Percentiles rank a stretch among this genome's conserved stretches.
Evolutionary conservation across 2,329 filamentous ascomycete species (phyloP).

Genomic region (Diplodia seriata): DNA sequence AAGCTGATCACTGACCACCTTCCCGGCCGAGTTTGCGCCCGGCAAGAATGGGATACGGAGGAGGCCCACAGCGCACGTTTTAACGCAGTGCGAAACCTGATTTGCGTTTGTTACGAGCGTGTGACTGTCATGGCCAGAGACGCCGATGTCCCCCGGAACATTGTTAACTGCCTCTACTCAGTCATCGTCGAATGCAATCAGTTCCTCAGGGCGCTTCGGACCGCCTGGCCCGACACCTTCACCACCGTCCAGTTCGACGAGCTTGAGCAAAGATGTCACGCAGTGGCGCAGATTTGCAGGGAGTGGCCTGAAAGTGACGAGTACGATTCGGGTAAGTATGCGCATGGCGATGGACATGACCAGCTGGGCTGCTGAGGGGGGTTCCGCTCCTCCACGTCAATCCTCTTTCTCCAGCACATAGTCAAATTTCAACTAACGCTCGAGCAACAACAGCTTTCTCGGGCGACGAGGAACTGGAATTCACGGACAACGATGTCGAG

Average conservation of each 20-base stretch:
- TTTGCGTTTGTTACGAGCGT: neutral
- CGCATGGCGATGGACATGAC: neutral
- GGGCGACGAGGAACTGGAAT: constrained; percentile 29
- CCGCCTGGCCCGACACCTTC: neutral
- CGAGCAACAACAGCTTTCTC: constrained; percentile 29
- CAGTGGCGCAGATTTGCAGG: constrained; percentile 8
- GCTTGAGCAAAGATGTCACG: constrained; percentile 2
- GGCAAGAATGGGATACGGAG: neutral
- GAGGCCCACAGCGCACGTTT: neutral
- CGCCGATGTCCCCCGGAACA: constrained; percentile 5
- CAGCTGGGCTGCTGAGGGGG: neutral
- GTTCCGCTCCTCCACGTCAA: constrained; percentile 4
- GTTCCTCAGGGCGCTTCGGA: constrained; percentile 10
- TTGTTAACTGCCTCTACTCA: constrained; percentile 7
- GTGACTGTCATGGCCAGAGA: constrained; percentile 1
- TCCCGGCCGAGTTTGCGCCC: neutral
- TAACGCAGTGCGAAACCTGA: neutral
- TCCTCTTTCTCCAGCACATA: neutral
- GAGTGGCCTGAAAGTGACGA: constrained; percentile 30
- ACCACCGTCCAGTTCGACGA: neutral
- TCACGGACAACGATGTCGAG: constrained; percentile 29
- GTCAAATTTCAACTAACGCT: constrained; percentile 7
- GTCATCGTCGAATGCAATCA: constrained; percentile 19
- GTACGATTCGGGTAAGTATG: constrained; percentile 32
- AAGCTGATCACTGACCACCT: constrained; percentile 37